These are phyloP conservation scores for Ministeria vibrans DNA, from an alignment of 78 protist genomes.

Conservation along the genomic window DNA sequence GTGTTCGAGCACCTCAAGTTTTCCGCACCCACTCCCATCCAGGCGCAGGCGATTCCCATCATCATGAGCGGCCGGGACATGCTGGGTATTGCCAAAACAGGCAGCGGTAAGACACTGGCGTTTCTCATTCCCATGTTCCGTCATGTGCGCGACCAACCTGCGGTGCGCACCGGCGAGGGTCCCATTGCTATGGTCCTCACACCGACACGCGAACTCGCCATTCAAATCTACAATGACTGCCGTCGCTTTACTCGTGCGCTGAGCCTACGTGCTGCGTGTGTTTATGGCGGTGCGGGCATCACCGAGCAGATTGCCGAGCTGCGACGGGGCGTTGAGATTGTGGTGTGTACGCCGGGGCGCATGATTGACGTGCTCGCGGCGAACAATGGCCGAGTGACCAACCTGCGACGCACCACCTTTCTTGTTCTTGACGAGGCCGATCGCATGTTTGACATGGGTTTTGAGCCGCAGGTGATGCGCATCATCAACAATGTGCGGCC, in stretches of 20 bases:
- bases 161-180: constrained; percentile 69
- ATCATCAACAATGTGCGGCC: constrained; percentile 77
- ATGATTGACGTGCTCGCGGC: constrained; percentile 92
- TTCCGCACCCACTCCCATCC: constrained; percentile 85
- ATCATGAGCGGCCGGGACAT: constrained; percentile 87
- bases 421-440: constrained; percentile 99
- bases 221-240: constrained; percentile 79
- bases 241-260: constrained; percentile 47
- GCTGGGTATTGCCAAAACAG: constrained; percentile 70
- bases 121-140: constrained; percentile 94
- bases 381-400: constrained; percentile 77
- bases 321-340: constrained; percentile 84
- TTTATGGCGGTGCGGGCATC: constrained; percentile 92
- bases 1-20: constrained; percentile 4
- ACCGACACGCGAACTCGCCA: constrained; percentile 96
- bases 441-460: constrained; percentile 97
- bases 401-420: constrained; percentile 83
- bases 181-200: constrained; percentile 87
- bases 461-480: constrained; percentile 79
- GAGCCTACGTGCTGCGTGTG: constrained; percentile 42
- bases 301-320: constrained; percentile 91
- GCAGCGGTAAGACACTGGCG: constrained; percentile 94
- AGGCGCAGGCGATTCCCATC: constrained; percentile 83
- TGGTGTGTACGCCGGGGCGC: constrained; percentile 98
- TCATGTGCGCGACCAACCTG: constrained; percentile 83